Evolutionary conservation across 805 yeast genomes (phyloP).

Genomic region (Zygotorulaspora florentina): DNA sequence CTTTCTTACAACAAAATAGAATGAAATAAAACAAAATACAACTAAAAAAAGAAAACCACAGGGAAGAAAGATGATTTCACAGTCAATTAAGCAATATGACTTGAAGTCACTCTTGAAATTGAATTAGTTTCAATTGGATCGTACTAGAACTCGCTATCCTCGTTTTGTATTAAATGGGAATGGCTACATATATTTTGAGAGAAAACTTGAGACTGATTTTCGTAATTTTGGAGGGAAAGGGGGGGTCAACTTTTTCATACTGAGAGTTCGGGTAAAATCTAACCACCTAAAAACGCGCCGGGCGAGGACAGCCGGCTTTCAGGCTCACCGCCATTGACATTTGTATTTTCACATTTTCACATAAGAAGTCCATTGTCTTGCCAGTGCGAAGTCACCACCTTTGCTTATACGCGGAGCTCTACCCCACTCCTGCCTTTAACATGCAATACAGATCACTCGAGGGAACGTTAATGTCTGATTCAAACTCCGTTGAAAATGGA

Average conservation of each 20-base stretch:
- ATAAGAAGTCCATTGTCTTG: no score
- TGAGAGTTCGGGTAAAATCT: background rate
- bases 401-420: no score
- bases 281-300: no score
- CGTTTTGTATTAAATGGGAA: background rate
- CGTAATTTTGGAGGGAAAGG: background rate
- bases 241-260: slow-evolving; percentile 1
- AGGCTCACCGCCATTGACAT: no score
- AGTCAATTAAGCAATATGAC: background rate
- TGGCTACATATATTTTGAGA: background rate
- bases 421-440: no score
- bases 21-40: background rate
- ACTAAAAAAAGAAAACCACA: background rate
- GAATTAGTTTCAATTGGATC: background rate
- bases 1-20: background rate
- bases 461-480: no score
- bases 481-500: no score
- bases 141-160: background rate
- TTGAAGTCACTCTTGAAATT: background rate
- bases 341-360: no score
- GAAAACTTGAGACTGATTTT: slow-evolving; percentile 1
- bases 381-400: no score
- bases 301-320: no score
- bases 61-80: background rate
- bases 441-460: no score